phyloP scores from a whole-genome alignment of 139 green algal species.

The Mesotaenium endlicherianum region DNA sequence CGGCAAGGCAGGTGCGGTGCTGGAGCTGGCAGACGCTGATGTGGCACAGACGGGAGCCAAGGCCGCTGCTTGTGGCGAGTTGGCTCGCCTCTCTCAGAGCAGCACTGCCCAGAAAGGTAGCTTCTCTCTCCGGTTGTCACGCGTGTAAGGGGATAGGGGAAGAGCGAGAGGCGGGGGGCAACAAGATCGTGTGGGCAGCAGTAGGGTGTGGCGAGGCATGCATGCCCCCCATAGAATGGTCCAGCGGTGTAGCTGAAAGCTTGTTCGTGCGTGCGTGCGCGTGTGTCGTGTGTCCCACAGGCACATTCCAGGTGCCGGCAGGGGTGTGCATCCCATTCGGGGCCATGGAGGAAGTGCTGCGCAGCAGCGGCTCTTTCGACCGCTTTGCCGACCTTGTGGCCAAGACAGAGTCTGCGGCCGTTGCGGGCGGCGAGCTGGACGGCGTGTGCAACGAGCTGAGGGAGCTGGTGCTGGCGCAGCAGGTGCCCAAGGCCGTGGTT shows the following conservation, averaged over 20 bases:
- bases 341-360: slow-evolving; percentile 69
- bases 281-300: too few species aligned
- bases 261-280: too few species aligned
- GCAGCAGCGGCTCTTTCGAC: not conserved
- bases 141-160: too few species aligned
- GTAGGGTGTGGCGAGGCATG: too few species aligned
- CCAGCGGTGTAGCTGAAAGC: too few species aligned
- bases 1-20: not conserved
- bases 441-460: slow-evolving; percentile 26
- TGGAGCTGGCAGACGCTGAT: slow-evolving; percentile 12
- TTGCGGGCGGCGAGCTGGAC: slow-evolving; percentile 23
- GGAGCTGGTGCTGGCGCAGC: not conserved
- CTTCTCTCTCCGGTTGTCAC: too few species aligned
- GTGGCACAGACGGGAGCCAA: slow-evolving; percentile 73
- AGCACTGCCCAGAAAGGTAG: too few species aligned
- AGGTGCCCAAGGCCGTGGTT: slow-evolving; percentile 4
- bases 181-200: too few species aligned
- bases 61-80: slow-evolving; percentile 73
- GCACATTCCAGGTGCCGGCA: slow-evolving; percentile 62
- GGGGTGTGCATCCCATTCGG: slow-evolving; percentile 86
- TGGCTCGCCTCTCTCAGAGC: slow-evolving; percentile 53
- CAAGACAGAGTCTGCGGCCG: slow-evolving; percentile 1
- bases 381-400: slow-evolving; percentile 19
- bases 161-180: too few species aligned
- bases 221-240: too few species aligned